phyloP scores from a whole-genome alignment of 164 flowering plant species.

The Magnolia sinica region DNA sequence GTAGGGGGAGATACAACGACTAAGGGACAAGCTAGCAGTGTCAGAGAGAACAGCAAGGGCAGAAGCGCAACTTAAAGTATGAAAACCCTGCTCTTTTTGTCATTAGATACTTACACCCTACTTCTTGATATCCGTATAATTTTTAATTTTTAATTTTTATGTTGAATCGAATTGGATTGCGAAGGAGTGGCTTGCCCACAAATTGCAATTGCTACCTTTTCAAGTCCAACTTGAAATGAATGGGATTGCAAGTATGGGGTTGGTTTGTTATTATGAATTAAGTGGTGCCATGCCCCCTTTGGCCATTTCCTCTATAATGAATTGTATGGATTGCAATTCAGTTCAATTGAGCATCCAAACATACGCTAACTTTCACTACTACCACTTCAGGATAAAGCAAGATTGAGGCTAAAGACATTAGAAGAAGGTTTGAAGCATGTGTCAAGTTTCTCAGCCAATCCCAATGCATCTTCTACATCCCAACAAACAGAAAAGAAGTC shows the following conservation, averaged over 20 bases:
- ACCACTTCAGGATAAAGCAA: conserved; percentile 64
- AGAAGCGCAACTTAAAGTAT: conserved; percentile 86
- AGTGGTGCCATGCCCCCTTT: too few species aligned
- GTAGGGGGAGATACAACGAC: conserved; percentile 76
- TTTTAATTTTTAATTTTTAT: too few species aligned
- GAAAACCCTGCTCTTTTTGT: conserved; percentile 5
- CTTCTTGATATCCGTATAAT: too few species aligned
- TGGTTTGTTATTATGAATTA: too few species aligned
- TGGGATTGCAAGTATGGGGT: neutral
- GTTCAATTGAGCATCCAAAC: neutral
- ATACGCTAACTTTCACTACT: neutral
- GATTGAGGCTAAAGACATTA: conserved; percentile 66
- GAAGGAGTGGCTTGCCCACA: too few species aligned
- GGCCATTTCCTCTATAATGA: neutral
- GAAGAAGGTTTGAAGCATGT: conserved; percentile 77
- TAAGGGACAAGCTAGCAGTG: conserved; percentile 67
- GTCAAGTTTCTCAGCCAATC: conserved; percentile 31
- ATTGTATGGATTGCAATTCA: neutral
- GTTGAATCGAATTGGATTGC: too few species aligned
- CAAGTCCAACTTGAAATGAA: neutral
- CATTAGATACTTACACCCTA: neutral
- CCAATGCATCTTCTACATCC: conserved; percentile 23
- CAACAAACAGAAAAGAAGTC: conserved; percentile 40
- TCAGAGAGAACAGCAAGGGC: conserved; percentile 87
- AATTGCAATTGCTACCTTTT: too few species aligned